phyloP scores from a whole-genome alignment of 179 eudicot genomes.

The Beta macrorhiza region DNA sequence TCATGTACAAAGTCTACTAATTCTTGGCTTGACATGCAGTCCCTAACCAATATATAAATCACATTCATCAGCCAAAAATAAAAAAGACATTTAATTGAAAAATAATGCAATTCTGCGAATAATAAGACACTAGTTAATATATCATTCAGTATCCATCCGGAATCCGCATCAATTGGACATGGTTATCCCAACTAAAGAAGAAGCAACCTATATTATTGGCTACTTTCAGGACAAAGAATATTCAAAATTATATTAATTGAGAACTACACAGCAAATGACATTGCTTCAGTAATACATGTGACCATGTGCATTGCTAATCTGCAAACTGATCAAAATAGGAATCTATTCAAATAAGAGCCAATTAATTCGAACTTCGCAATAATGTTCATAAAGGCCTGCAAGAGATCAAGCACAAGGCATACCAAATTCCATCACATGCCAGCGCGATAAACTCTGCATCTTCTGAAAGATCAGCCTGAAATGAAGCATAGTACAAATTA shows the following conservation, averaged over 20 bases:
- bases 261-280: not conserved
- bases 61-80: not conserved
- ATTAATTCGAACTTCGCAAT: not conserved
- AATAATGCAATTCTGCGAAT: not conserved
- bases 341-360: not conserved
- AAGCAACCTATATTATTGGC: not conserved
- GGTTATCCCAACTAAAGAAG: not conserved
- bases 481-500: not conserved
- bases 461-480: slow-evolving; percentile 61
- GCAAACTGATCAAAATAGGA: not conserved
- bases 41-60: slow-evolving; percentile 27
- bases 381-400: not conserved
- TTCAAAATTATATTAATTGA: not conserved
- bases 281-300: not conserved
- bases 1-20: slow-evolving; percentile 32
- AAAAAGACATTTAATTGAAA: not conserved
- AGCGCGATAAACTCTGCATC: slow-evolving; percentile 71
- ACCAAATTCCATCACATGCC: slow-evolving; percentile 93
- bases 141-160: not conserved
- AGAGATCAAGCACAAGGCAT: slow-evolving; percentile 25
- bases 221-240: not conserved
- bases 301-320: not conserved
- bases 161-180: not conserved
- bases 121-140: not conserved
- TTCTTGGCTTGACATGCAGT: slow-evolving; percentile 39